phyloP scores from a whole-genome alignment of 164 flowering plant genomes.

The Hamamelis virginiana region DNA sequence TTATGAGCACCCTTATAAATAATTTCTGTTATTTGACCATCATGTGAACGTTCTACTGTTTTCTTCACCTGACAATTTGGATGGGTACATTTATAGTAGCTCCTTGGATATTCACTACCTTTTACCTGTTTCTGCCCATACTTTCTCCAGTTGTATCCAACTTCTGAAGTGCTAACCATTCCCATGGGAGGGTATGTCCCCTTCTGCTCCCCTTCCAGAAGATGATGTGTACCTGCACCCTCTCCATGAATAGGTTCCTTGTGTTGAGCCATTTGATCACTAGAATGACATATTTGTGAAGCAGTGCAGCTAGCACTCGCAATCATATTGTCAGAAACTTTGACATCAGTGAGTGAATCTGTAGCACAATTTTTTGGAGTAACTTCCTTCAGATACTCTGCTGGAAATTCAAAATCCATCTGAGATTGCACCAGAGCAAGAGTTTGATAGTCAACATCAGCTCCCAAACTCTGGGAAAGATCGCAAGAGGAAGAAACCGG shows the following conservation, averaged over 20 bases:
- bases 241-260: constrained; percentile 33
- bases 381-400: constrained; percentile 28
- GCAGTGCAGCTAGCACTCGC: constrained; percentile 15
- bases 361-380: constrained; percentile 11
- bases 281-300: constrained; percentile 19
- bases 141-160: constrained; percentile 85
- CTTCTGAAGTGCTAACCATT: constrained; percentile 52
- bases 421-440: constrained; percentile 24
- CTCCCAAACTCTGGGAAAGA: constrained; percentile 25
- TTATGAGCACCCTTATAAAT: constrained; percentile 73
- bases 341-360: constrained; percentile 22
- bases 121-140: constrained; percentile 92
- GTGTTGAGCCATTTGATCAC: constrained; percentile 22
- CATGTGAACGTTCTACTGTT: constrained; percentile 72
- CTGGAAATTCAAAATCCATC: constrained; percentile 31
- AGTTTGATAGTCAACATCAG: constrained; percentile 25
- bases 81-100: constrained; percentile 84
- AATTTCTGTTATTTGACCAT: constrained; percentile 78
- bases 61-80: constrained; percentile 74
- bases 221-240: constrained; percentile 21
- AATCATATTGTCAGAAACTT: constrained; percentile 22
- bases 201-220: constrained; percentile 41
- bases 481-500: constrained; percentile 13
- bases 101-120: constrained; percentile 82
- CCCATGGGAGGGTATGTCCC: constrained; percentile 31